Evolutionary conservation across 2,329 filamentous ascomycete species (phyloP).

Genomic region (Trichoderma breve): DNA sequence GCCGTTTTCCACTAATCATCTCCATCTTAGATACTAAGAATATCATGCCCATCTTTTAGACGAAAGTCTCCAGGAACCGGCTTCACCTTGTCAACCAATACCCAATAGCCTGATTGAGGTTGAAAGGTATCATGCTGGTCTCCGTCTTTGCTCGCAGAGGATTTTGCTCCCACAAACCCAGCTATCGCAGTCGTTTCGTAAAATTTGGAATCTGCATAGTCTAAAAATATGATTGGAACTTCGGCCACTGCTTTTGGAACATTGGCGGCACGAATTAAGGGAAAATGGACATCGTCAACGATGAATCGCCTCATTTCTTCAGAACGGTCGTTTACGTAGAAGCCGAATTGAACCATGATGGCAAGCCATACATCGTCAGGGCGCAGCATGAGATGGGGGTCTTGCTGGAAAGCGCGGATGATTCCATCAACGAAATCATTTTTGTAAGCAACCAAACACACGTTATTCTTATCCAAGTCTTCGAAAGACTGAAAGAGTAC

Average conservation of each 20-base stretch:
- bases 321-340: conserved; percentile 21
- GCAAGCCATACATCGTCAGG: conserved; percentile 31
- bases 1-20: neutral
- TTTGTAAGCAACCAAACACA: neutral
- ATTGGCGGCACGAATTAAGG: neutral
- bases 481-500: neutral
- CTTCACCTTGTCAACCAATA: neutral
- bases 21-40: neutral
- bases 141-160: neutral
- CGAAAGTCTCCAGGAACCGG: neutral
- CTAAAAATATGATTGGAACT: neutral
- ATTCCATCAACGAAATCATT: neutral
- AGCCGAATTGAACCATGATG: conserved; percentile 28
- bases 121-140: neutral
- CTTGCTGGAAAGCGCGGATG: conserved; percentile 17
- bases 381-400: conserved; percentile 24
- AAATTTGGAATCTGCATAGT: neutral
- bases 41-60: neutral
- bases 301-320: conserved; percentile 17
- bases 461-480: neutral
- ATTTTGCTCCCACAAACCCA: neutral
- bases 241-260: neutral
- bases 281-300: neutral
- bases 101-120: conserved; percentile 1
- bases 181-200: neutral